A percentile compares a stretch with the other conserved stretches of the same genome.
These are phyloP conservation scores for Claviceps cyperi DNA, from an alignment of 2,329 filamentous ascomycete species.

Conservation along the genomic window DNA sequence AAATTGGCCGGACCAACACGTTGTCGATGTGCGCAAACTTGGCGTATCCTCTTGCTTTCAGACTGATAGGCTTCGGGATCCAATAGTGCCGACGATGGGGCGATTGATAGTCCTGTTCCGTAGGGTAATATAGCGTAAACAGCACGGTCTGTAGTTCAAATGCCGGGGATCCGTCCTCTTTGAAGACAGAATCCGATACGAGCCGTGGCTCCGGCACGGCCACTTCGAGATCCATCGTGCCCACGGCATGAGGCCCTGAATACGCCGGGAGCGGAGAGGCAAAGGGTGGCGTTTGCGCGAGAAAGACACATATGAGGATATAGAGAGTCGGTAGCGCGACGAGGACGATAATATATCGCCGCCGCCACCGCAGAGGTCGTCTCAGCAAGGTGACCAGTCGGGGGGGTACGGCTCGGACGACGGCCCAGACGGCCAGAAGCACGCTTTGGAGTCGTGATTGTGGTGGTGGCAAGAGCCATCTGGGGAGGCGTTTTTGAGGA, in stretches of 20 bases:
- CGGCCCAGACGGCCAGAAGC: background rate
- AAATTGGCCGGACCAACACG: slow-evolving; percentile 26
- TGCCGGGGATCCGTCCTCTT: slow-evolving; percentile 20
- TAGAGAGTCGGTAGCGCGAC: slow-evolving; percentile 14
- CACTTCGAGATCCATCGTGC: slow-evolving; percentile 32
- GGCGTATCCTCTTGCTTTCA: slow-evolving; percentile 32
- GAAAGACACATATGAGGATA: slow-evolving; percentile 21
- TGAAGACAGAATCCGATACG: slow-evolving; percentile 20
- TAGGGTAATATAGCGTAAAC: slow-evolving; percentile 35
- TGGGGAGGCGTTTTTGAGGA: background rate
- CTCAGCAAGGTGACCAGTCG: background rate
- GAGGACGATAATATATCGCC: background rate
- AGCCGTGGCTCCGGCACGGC: slow-evolving; percentile 19
- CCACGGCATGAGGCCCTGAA: slow-evolving; percentile 29
- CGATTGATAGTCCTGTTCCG: slow-evolving; percentile 7
- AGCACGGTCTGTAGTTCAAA: slow-evolving; percentile 33
- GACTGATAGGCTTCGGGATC: slow-evolving; percentile 28
- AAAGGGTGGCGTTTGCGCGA: slow-evolving; percentile 27
- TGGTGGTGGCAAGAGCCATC: background rate
- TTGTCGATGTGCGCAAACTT: slow-evolving; percentile 29
- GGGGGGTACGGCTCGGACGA: background rate
- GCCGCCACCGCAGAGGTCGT: background rate
- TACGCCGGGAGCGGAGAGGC: slow-evolving; percentile 29
- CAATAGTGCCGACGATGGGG: slow-evolving; percentile 25
- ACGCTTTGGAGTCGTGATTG: background rate